Evolutionary conservation across 768 basidiomycete species (phyloP).

Genomic region (Boletus barrowsii): DNA sequence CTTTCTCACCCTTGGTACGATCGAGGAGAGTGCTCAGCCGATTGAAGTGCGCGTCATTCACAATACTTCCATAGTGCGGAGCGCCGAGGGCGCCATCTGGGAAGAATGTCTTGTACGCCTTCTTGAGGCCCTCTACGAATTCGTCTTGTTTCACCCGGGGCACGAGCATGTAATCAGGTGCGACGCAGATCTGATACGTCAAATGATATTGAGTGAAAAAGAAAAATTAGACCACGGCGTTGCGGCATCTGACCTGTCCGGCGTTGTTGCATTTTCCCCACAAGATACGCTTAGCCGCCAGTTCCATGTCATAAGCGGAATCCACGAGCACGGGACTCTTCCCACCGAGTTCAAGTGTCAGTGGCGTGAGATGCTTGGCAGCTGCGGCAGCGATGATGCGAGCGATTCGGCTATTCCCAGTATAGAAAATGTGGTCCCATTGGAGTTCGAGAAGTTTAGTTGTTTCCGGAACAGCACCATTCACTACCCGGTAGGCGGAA

Average conservation of each 20-base stretch:
- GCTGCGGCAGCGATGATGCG: constrained; percentile 26
- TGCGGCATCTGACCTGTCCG: constrained; percentile 47
- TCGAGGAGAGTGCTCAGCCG: constrained; percentile 51
- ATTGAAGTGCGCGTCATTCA: constrained; percentile 51
- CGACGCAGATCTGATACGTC: constrained; percentile 35
- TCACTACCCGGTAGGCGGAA: constrained; percentile 50
- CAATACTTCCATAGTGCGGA: constrained; percentile 46
- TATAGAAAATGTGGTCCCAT: constrained; percentile 39
- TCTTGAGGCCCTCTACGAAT: constrained; percentile 44
- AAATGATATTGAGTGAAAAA: neutral
- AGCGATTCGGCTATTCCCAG: constrained; percentile 31
- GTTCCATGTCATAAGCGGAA: constrained; percentile 37
- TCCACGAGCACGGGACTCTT: constrained; percentile 49
- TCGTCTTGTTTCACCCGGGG: constrained; percentile 41
- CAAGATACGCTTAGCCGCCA: constrained; percentile 62
- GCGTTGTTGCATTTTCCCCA: constrained; percentile 66
- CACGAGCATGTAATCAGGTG: constrained; percentile 46
- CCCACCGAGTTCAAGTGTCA: constrained; percentile 33
- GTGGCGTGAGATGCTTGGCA: constrained; percentile 34
- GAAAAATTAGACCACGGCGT: neutral
- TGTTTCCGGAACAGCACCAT: constrained; percentile 42
- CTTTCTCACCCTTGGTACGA: constrained; percentile 53
- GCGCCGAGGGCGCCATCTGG: constrained; percentile 50
- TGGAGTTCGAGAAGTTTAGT: constrained; percentile 31
- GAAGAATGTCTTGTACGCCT: constrained; percentile 47